Base-by-base conservation (phyloP, 805 yeast species). In the Groenewaldozyma tartarivorans region DNA sequence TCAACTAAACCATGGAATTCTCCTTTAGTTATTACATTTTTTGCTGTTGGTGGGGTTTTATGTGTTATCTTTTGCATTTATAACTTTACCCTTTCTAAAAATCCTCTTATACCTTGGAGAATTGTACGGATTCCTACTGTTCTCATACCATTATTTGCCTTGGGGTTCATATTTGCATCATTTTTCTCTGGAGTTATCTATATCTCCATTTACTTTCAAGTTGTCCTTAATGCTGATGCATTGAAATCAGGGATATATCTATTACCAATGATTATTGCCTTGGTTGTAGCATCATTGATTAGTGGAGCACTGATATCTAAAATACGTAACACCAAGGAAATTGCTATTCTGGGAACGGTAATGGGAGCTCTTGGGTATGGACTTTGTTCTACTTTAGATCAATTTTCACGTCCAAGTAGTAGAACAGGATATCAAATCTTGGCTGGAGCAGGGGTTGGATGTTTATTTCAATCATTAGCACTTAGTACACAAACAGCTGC, bases 401-500 rank as follows among this genome's bases (percentile, higher is more conserved):
- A 56, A 13, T 58, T 70, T 36, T 58, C 75, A 1, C 35, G 61
- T 2, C 38, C 45, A 2, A 46, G 65, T 0, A 35, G 52, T 18
- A 62, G 64, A 43, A 66, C 74, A 39, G 78, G 79, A 0, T 55
- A 60, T 27, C 63, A 68, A 47, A 68, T 74, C 19, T 47, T 69
- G 6, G 49, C 62, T 1, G 80, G 80, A 21, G 57, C 67, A 3
- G 63, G 71, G 1, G 52, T 64, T 34, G 81, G 80, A 3, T 16
- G 67, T 2, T 55, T 54, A 39, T 51, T 72, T 48, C 77, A 72
- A 52, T 56, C 71, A 1, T 48, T 64, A 13, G 55, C 69, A 29
- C 49, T 71, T n/a, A 52, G 66, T 4, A 60, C 68, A 2, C 80
- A 74, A 51, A 47, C 73, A 2, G 57, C 62, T 17, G 76, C 78